Evolutionary conservation across 2,329 filamentous ascomycete genomes (phyloP), one percentile per base, ranked within the genome.

Genomic region (Rugonectria rugulosa): DNA sequence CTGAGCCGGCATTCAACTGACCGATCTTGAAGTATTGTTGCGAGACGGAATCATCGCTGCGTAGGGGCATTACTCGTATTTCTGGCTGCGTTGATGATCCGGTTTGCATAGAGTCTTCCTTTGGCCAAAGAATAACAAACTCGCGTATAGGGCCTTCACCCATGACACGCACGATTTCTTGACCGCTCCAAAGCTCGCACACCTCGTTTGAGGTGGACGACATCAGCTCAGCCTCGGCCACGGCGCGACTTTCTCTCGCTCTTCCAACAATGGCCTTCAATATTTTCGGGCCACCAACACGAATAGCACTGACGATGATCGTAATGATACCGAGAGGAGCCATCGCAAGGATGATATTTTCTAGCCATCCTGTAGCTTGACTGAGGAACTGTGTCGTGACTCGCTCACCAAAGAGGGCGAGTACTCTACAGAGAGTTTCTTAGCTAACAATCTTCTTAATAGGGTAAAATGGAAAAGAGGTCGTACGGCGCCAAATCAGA

Each of bases 231-330:
- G 17, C 15, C n/a, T 44, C 41, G 1, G n/a, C 26, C 6, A 12
- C n/a, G 5, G 41, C 26, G 4, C 19, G 26, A n/a, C 21, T 44
- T 11, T 44, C 41, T 12, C 37, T 32, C 1, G 37, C 6, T 32
- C 47, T n/a, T 4, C 47, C 47, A 10, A 42, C 19, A 17, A 50
- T 44, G 14, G 48, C 48, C 8, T 43, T 37, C 12, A 51, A 31
- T 31, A 29, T 43, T 2, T 11, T 15, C 2, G 24, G 19, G 5
- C 36, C 37, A 3, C 47, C 36, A 12, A 42, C 27, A 19, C 37
- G n/a, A 14, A 50, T 50, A 4, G 47, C 36, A 12, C 37, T 27
- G 17, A 50, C 37, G 5, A 34, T 27, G 9, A 29, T 14, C n/a
- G 37, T 41, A 5, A 44, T 14, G 6, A 44, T 44, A 2, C 41